phyloP scores from a whole-genome alignment of 2,329 filamentous ascomycete species.

The Fusarium temperatum region DNA sequence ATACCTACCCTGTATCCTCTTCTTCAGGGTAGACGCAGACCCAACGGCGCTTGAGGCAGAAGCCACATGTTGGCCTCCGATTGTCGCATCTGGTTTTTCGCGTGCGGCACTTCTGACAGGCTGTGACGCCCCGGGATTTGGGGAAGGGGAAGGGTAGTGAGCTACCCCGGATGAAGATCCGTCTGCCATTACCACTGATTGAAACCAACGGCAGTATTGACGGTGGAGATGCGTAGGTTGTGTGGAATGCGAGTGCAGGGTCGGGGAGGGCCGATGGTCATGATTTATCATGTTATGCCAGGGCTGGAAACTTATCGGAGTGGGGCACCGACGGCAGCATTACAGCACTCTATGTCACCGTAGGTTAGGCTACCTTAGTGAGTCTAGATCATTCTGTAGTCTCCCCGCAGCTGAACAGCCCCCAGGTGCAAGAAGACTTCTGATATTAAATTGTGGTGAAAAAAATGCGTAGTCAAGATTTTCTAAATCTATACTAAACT shows the following conservation, averaged over 20 bases:
- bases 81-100: neutral
- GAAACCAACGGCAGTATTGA: rapidly evolving
- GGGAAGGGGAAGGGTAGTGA: neutral
- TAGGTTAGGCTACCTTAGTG: neutral
- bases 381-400: neutral
- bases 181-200: neutral
- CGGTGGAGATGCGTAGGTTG: neutral
- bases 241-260: neutral
- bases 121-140: neutral
- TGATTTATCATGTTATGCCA: neutral
- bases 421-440: too few relatives aligned
- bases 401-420: neutral
- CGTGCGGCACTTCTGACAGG: neutral
- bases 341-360: neutral
- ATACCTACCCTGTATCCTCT: neutral
- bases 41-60: neutral
- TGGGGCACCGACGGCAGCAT: neutral
- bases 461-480: too few relatives aligned
- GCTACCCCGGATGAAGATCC: neutral
- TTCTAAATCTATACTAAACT: too few relatives aligned
- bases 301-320: neutral
- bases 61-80: neutral
- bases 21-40: neutral
- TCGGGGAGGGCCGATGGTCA: neutral
- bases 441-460: too few relatives aligned